Conservation (phyloP, 1,139 yeast genomes). For the Nadsonia commutata region DNA sequence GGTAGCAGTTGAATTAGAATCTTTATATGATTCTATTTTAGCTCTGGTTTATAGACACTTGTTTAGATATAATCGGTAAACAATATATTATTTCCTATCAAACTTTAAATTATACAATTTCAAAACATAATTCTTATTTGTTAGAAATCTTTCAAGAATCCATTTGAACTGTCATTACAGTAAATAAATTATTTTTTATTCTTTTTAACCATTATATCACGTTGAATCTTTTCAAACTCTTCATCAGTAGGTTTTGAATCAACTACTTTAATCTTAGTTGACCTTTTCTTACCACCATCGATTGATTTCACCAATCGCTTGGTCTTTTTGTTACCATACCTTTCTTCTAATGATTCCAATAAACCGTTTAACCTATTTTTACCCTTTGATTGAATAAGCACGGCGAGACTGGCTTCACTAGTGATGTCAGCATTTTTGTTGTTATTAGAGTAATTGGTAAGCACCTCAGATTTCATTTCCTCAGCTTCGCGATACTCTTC, state of each 20-base stretch:
- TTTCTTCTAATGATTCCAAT: not conserved
- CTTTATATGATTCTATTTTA: too few species aligned
- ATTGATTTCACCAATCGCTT: not conserved
- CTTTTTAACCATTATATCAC: not conserved
- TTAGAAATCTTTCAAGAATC: too few species aligned
- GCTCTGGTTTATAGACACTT: too few species aligned
- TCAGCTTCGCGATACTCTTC: constrained; percentile 62
- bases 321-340: not conserved
- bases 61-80: too few species aligned
- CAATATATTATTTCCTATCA: too few species aligned
- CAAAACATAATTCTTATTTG: too few species aligned
- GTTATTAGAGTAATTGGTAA: constrained; percentile 19
- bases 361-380: not conserved
- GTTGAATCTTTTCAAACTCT: not conserved
- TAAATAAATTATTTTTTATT: not conserved
- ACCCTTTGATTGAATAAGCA: not conserved
- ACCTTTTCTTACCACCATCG: not conserved
- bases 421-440: too few species aligned
- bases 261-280: too few species aligned
- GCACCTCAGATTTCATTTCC: constrained; percentile 37
- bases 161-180: too few species aligned
- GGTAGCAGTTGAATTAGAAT: too few species aligned
- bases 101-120: too few species aligned
- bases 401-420: constrained; percentile 6
- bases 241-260: not conserved